Percentiles rank a stretch among this genome's conserved stretches.
Evolutionary conservation across 1,139 yeast species (phyloP).

Genomic region (Sugiyamaella sp.): DNA sequence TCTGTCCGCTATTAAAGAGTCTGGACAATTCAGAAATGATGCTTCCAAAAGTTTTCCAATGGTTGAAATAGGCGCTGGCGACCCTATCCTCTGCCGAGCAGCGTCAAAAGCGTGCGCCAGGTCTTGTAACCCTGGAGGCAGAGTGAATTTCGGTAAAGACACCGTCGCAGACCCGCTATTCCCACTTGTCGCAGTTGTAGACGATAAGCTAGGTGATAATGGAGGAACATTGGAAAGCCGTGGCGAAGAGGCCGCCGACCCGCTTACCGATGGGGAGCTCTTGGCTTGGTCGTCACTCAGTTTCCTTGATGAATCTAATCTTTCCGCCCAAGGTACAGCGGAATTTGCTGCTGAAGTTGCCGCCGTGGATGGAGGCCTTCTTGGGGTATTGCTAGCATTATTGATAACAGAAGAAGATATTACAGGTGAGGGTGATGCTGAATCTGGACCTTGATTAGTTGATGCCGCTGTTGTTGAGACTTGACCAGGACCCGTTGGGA

Average conservation of each 20-base stretch:
- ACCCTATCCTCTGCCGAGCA: constrained; percentile 48
- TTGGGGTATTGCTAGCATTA: constrained; percentile 16
- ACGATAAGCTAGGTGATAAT: constrained; percentile 18
- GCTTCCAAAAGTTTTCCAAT: constrained; percentile 66
- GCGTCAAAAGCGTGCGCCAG: constrained; percentile 51
- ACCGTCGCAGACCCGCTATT: not conserved
- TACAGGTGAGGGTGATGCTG: constrained; percentile 27
- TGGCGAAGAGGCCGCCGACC: constrained; percentile 28
- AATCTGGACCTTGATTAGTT: constrained; percentile 14
- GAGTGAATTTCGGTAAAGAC: constrained; percentile 29
- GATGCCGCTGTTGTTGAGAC: constrained; percentile 19
- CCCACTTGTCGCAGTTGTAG: constrained; percentile 14
- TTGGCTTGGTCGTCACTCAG: constrained; percentile 8
- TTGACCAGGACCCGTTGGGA: constrained; percentile 9
- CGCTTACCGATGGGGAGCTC: constrained; percentile 23
- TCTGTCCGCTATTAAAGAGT: constrained; percentile 85
- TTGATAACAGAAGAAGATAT: constrained; percentile 24
- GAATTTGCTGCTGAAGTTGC: constrained; percentile 21
- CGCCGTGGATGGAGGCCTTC: constrained; percentile 19
- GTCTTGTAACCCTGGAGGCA: constrained; percentile 55
- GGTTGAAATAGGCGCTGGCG: constrained; percentile 60
- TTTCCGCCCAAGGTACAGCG: constrained; percentile 36
- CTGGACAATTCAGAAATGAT: constrained; percentile 79
- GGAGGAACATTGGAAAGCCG: constrained; percentile 21
- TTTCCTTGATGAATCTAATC: constrained; percentile 23